Conservation (phyloP, 305 asterid species). For the Solanum hybrid region DNA sequence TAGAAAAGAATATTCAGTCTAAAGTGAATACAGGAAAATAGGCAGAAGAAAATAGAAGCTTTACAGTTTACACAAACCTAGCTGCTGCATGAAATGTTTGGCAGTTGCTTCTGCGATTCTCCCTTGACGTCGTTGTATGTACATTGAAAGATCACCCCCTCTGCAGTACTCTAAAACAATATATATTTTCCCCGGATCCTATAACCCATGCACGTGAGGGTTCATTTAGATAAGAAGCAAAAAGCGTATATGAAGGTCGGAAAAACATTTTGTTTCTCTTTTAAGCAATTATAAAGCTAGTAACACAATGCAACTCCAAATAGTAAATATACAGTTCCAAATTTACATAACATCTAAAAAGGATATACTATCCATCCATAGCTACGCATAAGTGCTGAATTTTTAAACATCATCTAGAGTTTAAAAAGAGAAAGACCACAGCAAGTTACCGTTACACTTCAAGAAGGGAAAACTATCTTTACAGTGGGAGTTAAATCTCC, state of each 20-base stretch:
- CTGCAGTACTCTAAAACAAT: conserved; percentile 74
- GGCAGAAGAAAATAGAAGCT: conserved; percentile 1
- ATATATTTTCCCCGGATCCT: conserved; percentile 81
- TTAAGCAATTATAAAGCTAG: not conserved
- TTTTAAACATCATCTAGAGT: not conserved
- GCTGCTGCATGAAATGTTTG: conserved; percentile 79
- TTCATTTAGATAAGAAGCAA: not conserved
- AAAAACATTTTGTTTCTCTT: not conserved
- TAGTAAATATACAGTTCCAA: not conserved
- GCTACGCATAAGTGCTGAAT: not conserved
- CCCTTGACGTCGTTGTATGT: conserved; percentile 56
- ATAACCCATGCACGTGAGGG: conserved; percentile 12
- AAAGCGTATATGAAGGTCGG: not conserved
- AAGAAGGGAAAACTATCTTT: not conserved
- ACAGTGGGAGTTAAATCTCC: not conserved
- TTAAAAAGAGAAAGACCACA: not conserved
- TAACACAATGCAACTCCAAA: not conserved
- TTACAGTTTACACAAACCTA: conserved; percentile 31
- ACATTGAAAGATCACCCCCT: conserved; percentile 84
- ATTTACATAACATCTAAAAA: not conserved
- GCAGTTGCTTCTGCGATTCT: conserved; percentile 69
- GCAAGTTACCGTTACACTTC: not conserved
- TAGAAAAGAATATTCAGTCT: not conserved
- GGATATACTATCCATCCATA: not conserved
- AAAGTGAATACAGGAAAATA: not conserved